Evolutionary conservation across 768 basidiomycete genomes (phyloP).

Genomic region (Trametes sanguinea): DNA sequence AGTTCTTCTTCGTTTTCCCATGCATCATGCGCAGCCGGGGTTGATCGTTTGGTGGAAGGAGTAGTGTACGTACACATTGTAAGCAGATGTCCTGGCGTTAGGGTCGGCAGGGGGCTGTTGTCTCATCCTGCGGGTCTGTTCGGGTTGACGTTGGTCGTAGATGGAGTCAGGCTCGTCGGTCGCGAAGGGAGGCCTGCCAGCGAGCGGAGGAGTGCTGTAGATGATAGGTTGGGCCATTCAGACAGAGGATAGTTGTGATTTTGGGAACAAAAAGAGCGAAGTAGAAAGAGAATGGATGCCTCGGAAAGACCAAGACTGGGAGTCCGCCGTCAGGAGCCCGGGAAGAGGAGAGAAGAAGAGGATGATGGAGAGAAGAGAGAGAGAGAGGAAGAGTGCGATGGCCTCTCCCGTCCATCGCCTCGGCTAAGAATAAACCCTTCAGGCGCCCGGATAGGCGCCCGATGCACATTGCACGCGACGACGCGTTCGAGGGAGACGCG

Average conservation of each 20-base stretch:
- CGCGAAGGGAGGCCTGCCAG: constrained; percentile 66
- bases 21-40: constrained; percentile 11
- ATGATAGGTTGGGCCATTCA: constrained; percentile 31
- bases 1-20: neutral
- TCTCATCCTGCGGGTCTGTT: constrained; percentile 44
- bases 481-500: no score
- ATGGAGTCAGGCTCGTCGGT: constrained; percentile 67
- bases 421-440: constrained; percentile 16
- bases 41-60: neutral
- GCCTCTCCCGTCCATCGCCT: constrained; percentile 12
- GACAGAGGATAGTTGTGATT: neutral
- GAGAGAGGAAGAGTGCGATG: constrained; percentile 2
- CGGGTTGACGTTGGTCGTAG: constrained; percentile 49
- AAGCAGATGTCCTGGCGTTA: constrained; percentile 60
- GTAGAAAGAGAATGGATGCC: constrained; percentile 36
- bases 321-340: constrained; percentile 18
- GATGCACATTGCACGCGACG: no score
- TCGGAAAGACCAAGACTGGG: constrained; percentile 31
- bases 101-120: constrained; percentile 44
- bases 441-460: constrained; percentile 1
- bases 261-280: constrained; percentile 23
- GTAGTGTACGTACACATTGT: constrained; percentile 59
- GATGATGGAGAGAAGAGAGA: constrained; percentile 13
- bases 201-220: constrained; percentile 45
- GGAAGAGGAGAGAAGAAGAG: constrained; percentile 10